These are phyloP conservation scores for Aspergillus ruber DNA, from an alignment of 2,329 filamentous ascomycete species.

Conservation along the genomic window DNA sequence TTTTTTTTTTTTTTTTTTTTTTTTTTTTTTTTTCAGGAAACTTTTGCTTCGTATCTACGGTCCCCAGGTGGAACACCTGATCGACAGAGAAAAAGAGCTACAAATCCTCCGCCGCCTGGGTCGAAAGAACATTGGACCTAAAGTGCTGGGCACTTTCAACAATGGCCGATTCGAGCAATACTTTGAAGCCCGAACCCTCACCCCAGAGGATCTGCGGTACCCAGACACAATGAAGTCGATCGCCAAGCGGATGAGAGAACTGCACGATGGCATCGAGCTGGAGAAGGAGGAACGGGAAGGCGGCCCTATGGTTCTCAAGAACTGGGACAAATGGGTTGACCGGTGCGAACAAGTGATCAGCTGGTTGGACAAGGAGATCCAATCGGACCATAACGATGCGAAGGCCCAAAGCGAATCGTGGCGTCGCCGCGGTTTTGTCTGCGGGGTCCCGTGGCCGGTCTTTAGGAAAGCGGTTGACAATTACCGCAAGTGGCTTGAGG, in stretches of 20 bases:
- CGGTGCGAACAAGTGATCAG: conserved; percentile 48
- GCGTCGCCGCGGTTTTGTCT: conserved; percentile 68
- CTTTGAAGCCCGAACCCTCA: conserved; percentile 77
- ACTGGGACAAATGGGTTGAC: conserved; percentile 90
- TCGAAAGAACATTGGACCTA: conserved; percentile 86
- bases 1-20: too few species aligned
- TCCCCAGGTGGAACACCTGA: conserved; percentile 89
- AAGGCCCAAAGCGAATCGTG: conserved; percentile 48
- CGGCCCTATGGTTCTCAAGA: conserved; percentile 79
- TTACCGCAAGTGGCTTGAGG: conserved; percentile 69
- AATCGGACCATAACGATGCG: conserved; percentile 37
- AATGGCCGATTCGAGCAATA: conserved; percentile 97
- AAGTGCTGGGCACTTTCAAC: conserved; percentile 81
- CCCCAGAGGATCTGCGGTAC: conserved; percentile 66
- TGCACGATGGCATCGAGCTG: conserved; percentile 89
- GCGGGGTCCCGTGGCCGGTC: conserved; percentile 72
- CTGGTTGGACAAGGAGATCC: conserved; percentile 54
- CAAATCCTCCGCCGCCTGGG: conserved; percentile 78
- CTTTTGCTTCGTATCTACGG: conserved; percentile 88
- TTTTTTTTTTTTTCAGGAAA: conserved; percentile 46
- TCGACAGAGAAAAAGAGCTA: conserved; percentile 86
- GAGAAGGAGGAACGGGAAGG: conserved; percentile 68
- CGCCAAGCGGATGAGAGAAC: conserved; percentile 92
- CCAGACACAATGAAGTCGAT: conserved; percentile 85
- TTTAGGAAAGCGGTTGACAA: conserved; percentile 70